Conservation (phyloP, 1,284 basidiomycete species). For the Moniliella sp. region DNA sequence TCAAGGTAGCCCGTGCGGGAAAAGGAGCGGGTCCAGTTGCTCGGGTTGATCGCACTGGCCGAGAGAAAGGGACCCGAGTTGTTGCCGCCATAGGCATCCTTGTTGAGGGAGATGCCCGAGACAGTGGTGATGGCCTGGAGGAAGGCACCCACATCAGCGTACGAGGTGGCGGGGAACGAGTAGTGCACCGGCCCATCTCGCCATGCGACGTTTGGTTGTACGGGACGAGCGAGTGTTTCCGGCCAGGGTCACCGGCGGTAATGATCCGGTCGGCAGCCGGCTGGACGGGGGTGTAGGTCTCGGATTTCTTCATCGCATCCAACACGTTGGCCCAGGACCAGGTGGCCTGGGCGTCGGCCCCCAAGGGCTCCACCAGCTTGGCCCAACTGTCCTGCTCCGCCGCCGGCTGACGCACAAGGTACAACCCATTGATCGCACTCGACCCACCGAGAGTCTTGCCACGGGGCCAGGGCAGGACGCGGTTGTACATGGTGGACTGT, state of each 20-base stretch:
- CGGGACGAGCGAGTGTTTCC: slow-evolving; percentile 19
- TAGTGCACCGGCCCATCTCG: slow-evolving; percentile 11
- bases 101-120: slow-evolving; percentile 7
- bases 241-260: slow-evolving; percentile 12
- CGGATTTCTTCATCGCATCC: slow-evolving; percentile 15
- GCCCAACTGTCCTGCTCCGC: slow-evolving; percentile 14
- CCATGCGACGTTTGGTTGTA: slow-evolving; percentile 12
- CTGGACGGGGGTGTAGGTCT: slow-evolving; percentile 8
- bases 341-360: slow-evolving; percentile 9
- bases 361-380: slow-evolving; percentile 8
- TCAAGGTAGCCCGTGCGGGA: slow-evolving; percentile 20
- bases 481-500: too few relatives aligned
- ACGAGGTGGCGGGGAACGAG: slow-evolving; percentile 13
- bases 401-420: slow-evolving; percentile 26
- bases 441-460: slow-evolving; percentile 38
- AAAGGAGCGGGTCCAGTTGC: slow-evolving; percentile 14
- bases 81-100: slow-evolving; percentile 12
- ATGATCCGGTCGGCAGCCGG: slow-evolving; percentile 10
- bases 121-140: slow-evolving; percentile 10
- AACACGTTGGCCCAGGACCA: slow-evolving; percentile 32
- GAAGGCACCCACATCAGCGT: slow-evolving; percentile 13
- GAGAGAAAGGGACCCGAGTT: slow-evolving; percentile 18
- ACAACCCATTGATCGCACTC: slow-evolving; percentile 36
- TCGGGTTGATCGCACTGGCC: slow-evolving; percentile 11
- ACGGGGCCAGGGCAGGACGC: slow-evolving; percentile 15